phyloP scores from a whole-genome alignment of 148 eudicot species.

The Cornus suecica region DNA sequence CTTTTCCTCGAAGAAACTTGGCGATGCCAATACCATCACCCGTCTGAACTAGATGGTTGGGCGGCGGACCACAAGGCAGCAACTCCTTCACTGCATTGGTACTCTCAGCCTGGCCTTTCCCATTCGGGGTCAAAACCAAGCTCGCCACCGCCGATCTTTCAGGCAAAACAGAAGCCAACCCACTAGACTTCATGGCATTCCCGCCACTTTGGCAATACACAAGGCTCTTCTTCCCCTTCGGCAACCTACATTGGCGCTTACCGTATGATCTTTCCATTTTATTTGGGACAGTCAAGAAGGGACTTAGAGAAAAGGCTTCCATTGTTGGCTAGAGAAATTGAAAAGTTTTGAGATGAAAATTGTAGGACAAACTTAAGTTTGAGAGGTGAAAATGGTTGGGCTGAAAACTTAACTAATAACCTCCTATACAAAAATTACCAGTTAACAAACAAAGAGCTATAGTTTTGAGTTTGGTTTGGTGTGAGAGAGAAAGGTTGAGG shows the following conservation, averaged over 20 bases:
- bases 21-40: slow-evolving; percentile 73
- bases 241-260: slow-evolving; percentile 22
- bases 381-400: slow-evolving; percentile 43
- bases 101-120: slow-evolving; percentile 28
- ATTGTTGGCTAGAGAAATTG: slow-evolving; percentile 39
- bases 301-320: slow-evolving; percentile 78
- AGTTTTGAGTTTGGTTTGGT: slow-evolving; percentile 51
- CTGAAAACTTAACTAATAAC: slow-evolving; percentile 45
- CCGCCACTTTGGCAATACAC: slow-evolving; percentile 59
- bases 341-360: slow-evolving; percentile 23
- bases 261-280: slow-evolving; percentile 7
- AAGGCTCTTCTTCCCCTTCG: slow-evolving; percentile 25
- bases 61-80: slow-evolving; percentile 34
- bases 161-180: slow-evolving; percentile 51
- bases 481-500: slow-evolving; percentile 23
- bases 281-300: slow-evolving; percentile 40
- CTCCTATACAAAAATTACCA: slow-evolving; percentile 37
- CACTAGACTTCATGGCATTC: slow-evolving; percentile 36
- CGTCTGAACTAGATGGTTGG: slow-evolving; percentile 36
- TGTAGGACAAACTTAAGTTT: slow-evolving; percentile 20
- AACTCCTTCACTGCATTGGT: slow-evolving; percentile 43
- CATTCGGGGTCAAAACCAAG: slow-evolving; percentile 53
- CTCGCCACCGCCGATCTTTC: slow-evolving; percentile 46
- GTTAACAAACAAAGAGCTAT: slow-evolving; percentile 48
- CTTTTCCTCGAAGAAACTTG: slow-evolving; percentile 68